Percentiles rank a stretch among this genome's conserved stretches.
phyloP scores from a whole-genome alignment of 169 alveolate species.

The Plasmodium vinckei region DNA sequence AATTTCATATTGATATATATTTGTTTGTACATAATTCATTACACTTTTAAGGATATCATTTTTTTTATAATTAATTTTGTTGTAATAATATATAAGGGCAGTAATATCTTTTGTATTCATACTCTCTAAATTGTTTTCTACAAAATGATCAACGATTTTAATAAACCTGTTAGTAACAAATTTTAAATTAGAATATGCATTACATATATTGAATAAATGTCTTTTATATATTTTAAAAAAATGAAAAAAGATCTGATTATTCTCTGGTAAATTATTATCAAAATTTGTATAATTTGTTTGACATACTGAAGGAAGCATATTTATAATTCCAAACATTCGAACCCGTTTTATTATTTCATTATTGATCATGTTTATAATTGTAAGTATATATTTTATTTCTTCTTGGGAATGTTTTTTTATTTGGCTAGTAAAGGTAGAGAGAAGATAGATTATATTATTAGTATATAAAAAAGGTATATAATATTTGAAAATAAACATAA shows the following conservation, averaged over 20 bases:
- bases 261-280: too few relatives aligned
- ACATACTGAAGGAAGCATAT: too few relatives aligned
- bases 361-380: too few relatives aligned
- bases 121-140: not conserved
- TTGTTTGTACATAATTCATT: not conserved
- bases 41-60: not conserved
- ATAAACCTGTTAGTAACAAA: slow-evolving; percentile 2
- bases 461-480: slow-evolving; percentile 25
- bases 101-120: slow-evolving; percentile 16
- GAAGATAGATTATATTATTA: slow-evolving; percentile 16
- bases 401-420: too few relatives aligned
- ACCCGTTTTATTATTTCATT: too few relatives aligned
- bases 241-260: too few relatives aligned
- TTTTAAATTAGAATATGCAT: slow-evolving; percentile 3
- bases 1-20: not conserved
- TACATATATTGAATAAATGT: slow-evolving; percentile 44
- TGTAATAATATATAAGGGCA: slow-evolving; percentile 12
- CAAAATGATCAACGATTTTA: not conserved
- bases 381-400: too few relatives aligned
- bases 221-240: slow-evolving; percentile 1
- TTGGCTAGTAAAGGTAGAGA: not conserved
- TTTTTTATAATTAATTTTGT: slow-evolving; percentile 5
- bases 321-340: too few relatives aligned
- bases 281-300: too few relatives aligned
- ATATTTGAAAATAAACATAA: slow-evolving; percentile 19